These are phyloP conservation scores for Mycoemilia scoparia DNA, from an alignment of 192 early-diverging fungal genomes.

Conservation along the genomic window DNA sequence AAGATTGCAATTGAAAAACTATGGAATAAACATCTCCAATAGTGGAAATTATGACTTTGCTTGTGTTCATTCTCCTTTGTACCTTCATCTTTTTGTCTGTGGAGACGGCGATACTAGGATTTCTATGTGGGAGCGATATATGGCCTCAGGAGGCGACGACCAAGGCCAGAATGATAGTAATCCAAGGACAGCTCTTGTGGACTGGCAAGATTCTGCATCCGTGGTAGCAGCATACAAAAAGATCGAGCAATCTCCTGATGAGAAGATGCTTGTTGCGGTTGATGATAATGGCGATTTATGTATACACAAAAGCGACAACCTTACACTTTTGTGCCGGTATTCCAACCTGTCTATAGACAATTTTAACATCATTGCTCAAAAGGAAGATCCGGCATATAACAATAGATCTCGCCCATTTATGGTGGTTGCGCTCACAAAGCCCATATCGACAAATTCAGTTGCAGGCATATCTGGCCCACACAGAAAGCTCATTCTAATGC, in stretches of 20 bases:
- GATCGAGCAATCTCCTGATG: conserved; percentile 7
- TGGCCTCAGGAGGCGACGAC: neutral
- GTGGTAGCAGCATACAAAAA: conserved; percentile 9
- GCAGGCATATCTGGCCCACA: neutral
- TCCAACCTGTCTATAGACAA: conserved; percentile 5
- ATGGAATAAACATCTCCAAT: conserved; percentile 1
- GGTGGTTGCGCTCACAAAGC: conserved; percentile 8
- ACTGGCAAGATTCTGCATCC: conserved; percentile 9
- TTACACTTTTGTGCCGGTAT: conserved; percentile 23
- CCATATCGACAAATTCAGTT: conserved; percentile 2
- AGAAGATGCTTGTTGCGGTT: conserved; percentile 14
- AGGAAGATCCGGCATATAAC: neutral
- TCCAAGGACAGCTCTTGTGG: conserved; percentile 6
- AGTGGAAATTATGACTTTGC: conserved; percentile 8
- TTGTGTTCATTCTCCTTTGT: conserved; percentile 1
- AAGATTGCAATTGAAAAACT: conserved; percentile 1
- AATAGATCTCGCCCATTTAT: conserved; percentile 2
- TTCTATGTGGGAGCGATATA: conserved; percentile 14
- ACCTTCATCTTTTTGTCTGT: conserved; percentile 6
- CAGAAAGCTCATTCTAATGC: conserved; percentile 9
- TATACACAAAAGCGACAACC: conserved; percentile 18
- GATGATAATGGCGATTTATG: conserved; percentile 9
- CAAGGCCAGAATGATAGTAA: neutral
- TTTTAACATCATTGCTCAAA: conserved; percentile 10
- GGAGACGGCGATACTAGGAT: conserved; percentile 12